These are phyloP conservation scores for Mucor sp. DNA, from an alignment of 371 early-diverging fungal genomes.

Conservation along the genomic window DNA sequence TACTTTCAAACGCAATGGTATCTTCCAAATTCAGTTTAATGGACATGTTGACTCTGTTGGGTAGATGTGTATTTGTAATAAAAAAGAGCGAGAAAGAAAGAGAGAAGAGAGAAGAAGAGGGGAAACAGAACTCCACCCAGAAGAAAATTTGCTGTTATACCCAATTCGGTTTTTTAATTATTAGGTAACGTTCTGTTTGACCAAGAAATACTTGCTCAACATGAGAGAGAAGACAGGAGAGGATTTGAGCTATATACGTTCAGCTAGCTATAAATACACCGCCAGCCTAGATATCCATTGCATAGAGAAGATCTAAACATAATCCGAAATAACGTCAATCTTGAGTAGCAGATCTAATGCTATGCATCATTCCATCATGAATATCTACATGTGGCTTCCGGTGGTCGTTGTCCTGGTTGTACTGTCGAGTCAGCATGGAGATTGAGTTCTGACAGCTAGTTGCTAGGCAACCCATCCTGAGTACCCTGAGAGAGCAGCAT, in stretches of 20 bases:
- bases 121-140: background rate
- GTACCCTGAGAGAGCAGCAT: no score
- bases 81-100: background rate
- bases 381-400: background rate
- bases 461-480: background rate
- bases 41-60: slow-evolving; percentile 18
- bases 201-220: background rate
- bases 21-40: slow-evolving; percentile 19
- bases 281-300: background rate
- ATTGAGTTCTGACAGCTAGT: background rate
- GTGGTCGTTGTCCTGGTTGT: background rate
- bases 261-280: background rate
- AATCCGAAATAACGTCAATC: background rate
- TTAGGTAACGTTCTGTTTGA: background rate
- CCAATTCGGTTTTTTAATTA: background rate
- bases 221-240: background rate
- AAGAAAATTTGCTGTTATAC: background rate
- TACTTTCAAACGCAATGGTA: slow-evolving; percentile 25
- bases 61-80: background rate
- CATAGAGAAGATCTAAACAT: background rate
- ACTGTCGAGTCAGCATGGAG: no score
- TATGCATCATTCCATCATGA: background rate
- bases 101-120: background rate
- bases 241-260: background rate
- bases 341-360: background rate